phyloP scores from a whole-genome alignment of 2,329 filamentous ascomycete species.

The Fusarium goolgardi region DNA sequence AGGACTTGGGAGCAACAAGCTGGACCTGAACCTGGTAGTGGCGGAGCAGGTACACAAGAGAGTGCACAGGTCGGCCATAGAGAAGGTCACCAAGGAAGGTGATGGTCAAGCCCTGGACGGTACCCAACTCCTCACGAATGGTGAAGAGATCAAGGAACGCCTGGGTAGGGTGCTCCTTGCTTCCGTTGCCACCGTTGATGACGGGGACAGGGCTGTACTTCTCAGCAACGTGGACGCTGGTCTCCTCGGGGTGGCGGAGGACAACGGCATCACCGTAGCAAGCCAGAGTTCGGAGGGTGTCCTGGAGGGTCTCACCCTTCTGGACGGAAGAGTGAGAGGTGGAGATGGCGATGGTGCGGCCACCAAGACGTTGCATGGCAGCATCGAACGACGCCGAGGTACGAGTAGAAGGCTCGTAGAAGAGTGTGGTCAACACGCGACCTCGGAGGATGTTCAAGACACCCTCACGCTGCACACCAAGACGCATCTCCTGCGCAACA shows the following conservation, averaged over 20 bases:
- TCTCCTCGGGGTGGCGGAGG: constrained; percentile 90
- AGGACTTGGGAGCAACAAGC: constrained; percentile 83
- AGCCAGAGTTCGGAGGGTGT: constrained; percentile 91
- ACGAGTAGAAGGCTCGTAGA: constrained; percentile 97
- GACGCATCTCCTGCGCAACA: constrained; percentile 96
- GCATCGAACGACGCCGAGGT: constrained; percentile 97
- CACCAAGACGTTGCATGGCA: constrained; percentile 97
- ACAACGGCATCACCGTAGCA: constrained; percentile 97
- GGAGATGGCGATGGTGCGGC: constrained; percentile 82
- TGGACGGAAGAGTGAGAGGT: constrained; percentile 88
- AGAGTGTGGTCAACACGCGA: constrained; percentile 88
- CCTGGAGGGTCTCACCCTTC: constrained; percentile 94
- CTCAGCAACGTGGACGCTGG: constrained; percentile 81
- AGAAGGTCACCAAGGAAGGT: constrained; percentile 95
- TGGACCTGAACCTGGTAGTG: constrained; percentile 97
- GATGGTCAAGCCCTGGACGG: constrained; percentile 93
- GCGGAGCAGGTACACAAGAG: constrained; percentile 89
- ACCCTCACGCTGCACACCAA: constrained; percentile 92
- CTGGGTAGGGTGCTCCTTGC: constrained; percentile 95
- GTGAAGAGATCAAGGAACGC: constrained; percentile 98
- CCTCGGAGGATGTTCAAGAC: constrained; percentile 88
- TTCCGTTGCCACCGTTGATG: constrained; percentile 97
- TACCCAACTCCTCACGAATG: constrained; percentile 96
- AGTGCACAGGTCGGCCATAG: constrained; percentile 95
- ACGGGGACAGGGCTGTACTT: constrained; percentile 91